phyloP scores from a whole-genome alignment of 371 early-diverging fungal species.

The Parasitella parasitica region DNA sequence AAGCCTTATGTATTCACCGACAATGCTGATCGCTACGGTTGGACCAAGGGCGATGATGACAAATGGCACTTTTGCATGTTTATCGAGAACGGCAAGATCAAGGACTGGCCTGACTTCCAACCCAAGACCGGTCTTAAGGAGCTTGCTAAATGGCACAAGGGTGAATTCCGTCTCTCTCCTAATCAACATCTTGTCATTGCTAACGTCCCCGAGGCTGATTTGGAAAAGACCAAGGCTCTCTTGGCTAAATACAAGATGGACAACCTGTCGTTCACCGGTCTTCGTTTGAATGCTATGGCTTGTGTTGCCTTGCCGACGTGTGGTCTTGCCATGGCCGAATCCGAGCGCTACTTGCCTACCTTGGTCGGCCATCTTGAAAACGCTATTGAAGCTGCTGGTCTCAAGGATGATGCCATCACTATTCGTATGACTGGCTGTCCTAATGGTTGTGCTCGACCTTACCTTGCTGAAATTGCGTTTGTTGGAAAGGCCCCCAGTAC shows the following conservation, averaged over 20 bases:
- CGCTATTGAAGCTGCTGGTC: conserved; percentile 75
- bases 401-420: conserved; percentile 85
- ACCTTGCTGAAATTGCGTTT: conserved; percentile 90
- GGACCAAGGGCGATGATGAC: conserved; percentile 73
- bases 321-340: conserved; percentile 94
- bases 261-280: conserved; percentile 75
- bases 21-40: conserved; percentile 93
- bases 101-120: conserved; percentile 77
- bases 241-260: conserved; percentile 80
- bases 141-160: conserved; percentile 75
- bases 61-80: conserved; percentile 87
- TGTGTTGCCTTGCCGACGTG: conserved; percentile 95
- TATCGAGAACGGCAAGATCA: conserved; percentile 90
- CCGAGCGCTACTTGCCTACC: conserved; percentile 90
- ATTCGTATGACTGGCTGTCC: conserved; percentile 98
- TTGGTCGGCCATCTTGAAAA: conserved; percentile 78
- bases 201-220: conserved; percentile 71
- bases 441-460: conserved; percentile 93
- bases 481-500: conserved; percentile 94
- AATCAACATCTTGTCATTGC: conserved; percentile 89
- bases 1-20: conserved; percentile 72
- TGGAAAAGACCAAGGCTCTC: conserved; percentile 68
- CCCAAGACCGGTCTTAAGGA: conserved; percentile 80
- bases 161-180: conserved; percentile 85
- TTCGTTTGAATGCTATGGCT: conserved; percentile 90